Percentiles rank a stretch among this genome's conserved stretches.
These are phyloP conservation scores for Elongisporangium anandrum DNA, from an alignment of 352 stramenopile genomes.

Conservation along the genomic window DNA sequence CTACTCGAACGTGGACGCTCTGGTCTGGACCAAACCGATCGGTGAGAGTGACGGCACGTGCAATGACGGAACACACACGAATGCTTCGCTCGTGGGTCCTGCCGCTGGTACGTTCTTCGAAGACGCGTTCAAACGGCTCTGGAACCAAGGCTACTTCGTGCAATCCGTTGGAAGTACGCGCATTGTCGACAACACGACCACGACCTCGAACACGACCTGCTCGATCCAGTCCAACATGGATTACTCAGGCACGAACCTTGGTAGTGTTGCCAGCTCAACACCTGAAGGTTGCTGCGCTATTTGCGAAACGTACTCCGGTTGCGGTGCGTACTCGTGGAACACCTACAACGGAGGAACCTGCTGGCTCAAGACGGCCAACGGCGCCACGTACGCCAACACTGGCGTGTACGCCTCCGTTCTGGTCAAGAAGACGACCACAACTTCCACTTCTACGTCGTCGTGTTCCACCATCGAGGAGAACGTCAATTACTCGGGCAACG, in stretches of 20 bases:
- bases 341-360: slow-evolving; percentile 26
- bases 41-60: slow-evolving; percentile 48
- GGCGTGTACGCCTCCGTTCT: background rate
- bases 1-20: slow-evolving; percentile 23
- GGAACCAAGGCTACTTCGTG: slow-evolving; percentile 48
- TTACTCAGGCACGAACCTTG: slow-evolving; percentile 33
- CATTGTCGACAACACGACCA: slow-evolving; percentile 8
- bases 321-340: slow-evolving; percentile 29
- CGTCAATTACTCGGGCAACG: slow-evolving; percentile 24
- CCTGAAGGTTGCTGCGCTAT: slow-evolving; percentile 30
- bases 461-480: slow-evolving; percentile 27
- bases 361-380: slow-evolving; percentile 18
- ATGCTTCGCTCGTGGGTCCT: slow-evolving; percentile 29
- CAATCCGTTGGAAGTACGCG: slow-evolving; percentile 15
- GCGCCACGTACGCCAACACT: slow-evolving; percentile 3
- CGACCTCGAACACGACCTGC: slow-evolving; percentile 12
- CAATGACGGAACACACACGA: slow-evolving; percentile 8
- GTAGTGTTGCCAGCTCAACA: slow-evolving; percentile 15
- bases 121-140: slow-evolving; percentile 44
- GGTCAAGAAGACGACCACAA: background rate
- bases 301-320: slow-evolving; percentile 20
- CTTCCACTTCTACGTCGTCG: background rate
- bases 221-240: slow-evolving; percentile 18
- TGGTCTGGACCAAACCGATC: slow-evolving; percentile 41
- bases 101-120: slow-evolving; percentile 43